Evolutionary conservation across 2,329 filamentous ascomycete species (phyloP).

Genomic region (Cladosporium velox): DNA sequence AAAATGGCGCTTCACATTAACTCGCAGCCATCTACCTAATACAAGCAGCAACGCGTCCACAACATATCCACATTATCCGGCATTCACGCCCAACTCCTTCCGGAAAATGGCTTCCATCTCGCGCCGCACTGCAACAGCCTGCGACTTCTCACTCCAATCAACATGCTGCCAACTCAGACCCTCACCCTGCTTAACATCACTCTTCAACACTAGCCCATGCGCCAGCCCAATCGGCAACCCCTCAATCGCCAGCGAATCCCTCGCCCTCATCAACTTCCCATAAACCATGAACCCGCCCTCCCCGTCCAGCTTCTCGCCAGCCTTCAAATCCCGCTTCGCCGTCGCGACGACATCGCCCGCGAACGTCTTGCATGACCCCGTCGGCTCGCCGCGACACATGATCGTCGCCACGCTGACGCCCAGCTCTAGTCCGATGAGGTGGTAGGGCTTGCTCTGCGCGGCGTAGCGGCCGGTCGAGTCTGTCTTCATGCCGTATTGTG

Average conservation of each 20-base stretch:
- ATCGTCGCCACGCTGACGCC: conserved; percentile 48
- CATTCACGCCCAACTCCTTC: conserved; percentile 27
- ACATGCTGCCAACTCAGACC: conserved; percentile 49
- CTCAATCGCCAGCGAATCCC: conserved; percentile 44
- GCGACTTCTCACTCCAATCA: conserved; percentile 44
- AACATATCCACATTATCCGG: not conserved
- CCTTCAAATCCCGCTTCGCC: conserved; percentile 49
- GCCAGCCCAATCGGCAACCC: conserved; percentile 49
- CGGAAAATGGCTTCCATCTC: conserved; percentile 48
- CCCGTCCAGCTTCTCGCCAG: conserved; percentile 49
- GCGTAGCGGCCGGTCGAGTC: conserved; percentile 47
- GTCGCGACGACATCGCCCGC: conserved; percentile 51
- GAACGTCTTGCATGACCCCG: conserved; percentile 48
- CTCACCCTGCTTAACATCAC: conserved; percentile 45
- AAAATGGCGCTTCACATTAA: not conserved
- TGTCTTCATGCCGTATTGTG: conserved; percentile 49
- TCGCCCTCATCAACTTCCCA: conserved; percentile 47
- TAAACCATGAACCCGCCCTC: conserved; percentile 51
- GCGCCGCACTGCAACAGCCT: conserved; percentile 45
- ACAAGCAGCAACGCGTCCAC: not conserved
- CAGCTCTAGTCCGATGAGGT: conserved; percentile 51
- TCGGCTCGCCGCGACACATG: conserved; percentile 50
- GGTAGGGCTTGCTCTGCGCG: conserved; percentile 51
- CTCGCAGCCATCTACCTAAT: not conserved
- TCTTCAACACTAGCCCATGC: conserved; percentile 46